These are phyloP conservation scores for Colletotrichum gloeosporioides DNA, from an alignment of 2,329 filamentous ascomycete genomes.

Conservation along the genomic window DNA sequence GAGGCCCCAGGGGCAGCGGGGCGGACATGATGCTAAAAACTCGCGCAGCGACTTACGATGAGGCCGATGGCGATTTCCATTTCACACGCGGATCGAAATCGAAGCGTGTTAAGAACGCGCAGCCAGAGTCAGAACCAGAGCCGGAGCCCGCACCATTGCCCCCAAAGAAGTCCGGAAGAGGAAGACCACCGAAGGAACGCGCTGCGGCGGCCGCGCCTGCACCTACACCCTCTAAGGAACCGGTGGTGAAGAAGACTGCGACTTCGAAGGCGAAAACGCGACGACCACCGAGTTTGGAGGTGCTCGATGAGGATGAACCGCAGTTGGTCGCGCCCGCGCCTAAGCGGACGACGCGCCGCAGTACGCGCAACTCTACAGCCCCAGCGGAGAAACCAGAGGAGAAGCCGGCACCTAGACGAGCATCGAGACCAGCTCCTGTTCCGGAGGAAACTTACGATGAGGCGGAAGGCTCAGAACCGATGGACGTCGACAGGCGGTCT, in stretches of 20 bases:
- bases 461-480: slow-evolving; percentile 1
- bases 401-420: background rate
- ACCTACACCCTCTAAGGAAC: slow-evolving; percentile 26
- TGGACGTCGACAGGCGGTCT: slow-evolving; percentile 17
- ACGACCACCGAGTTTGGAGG: slow-evolving; percentile 46
- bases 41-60: slow-evolving; percentile 54
- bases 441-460: slow-evolving; percentile 27
- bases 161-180: slow-evolving; percentile 43
- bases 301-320: slow-evolving; percentile 40
- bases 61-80: slow-evolving; percentile 79
- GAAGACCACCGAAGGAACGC: slow-evolving; percentile 41
- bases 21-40: slow-evolving; percentile 74
- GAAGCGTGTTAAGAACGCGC: slow-evolving; percentile 67
- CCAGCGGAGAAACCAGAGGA: slow-evolving; percentile 32
- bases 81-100: slow-evolving; percentile 74
- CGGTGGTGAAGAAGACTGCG: slow-evolving; percentile 22
- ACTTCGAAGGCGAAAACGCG: slow-evolving; percentile 35
- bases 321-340: slow-evolving; percentile 31
- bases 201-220: slow-evolving; percentile 33
- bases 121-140: slow-evolving; percentile 45
- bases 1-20: background rate
- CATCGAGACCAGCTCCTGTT: background rate
- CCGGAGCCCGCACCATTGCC: slow-evolving; percentile 33
- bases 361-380: slow-evolving; percentile 48
- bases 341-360: slow-evolving; percentile 48